A percentile compares a stretch with the other conserved stretches of the same genome.
These are phyloP conservation scores for Xylaria sp. DNA, from an alignment of 2,329 filamentous ascomycete species.

Conservation along the genomic window DNA sequence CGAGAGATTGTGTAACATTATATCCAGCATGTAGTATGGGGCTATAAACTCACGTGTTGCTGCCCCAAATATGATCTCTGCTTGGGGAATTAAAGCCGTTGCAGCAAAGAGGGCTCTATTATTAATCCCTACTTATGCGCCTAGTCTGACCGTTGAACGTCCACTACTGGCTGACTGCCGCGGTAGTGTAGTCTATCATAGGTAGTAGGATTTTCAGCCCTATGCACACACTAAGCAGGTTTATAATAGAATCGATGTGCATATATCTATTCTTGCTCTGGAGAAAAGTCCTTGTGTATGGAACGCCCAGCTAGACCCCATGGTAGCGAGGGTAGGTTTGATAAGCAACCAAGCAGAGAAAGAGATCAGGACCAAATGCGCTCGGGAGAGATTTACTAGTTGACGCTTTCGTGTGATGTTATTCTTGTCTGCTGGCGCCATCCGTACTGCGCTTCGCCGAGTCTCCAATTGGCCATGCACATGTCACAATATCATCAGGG, in stretches of 20 bases:
- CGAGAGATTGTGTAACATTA: not conserved
- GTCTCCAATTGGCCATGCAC: constrained; percentile 7
- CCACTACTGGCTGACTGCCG: not conserved
- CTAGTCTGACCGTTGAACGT: not conserved
- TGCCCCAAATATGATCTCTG: not conserved
- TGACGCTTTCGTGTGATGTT: not conserved
- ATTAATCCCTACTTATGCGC: not conserved
- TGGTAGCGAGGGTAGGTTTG: no score
- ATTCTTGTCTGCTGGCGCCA: not conserved
- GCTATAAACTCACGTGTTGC: not conserved
- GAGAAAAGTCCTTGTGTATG: not conserved
- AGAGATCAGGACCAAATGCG: not conserved
- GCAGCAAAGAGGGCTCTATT: not conserved
- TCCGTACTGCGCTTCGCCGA: not conserved
- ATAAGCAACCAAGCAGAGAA: not conserved
- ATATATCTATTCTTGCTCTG: constrained; percentile 23
- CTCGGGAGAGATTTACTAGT: not conserved
- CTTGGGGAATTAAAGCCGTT: not conserved
- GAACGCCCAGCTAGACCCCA: not conserved
- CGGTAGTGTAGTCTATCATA: not conserved
- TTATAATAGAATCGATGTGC: constrained; percentile 7
- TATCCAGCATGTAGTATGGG: not conserved
- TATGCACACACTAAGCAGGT: constrained; percentile 2
- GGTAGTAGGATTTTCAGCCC: constrained; percentile 17
- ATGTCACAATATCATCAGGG: not conserved